These are phyloP conservation scores for Byssoonygena ceratinophila DNA, from an alignment of 2,329 filamentous ascomycete genomes.

Conservation along the genomic window DNA sequence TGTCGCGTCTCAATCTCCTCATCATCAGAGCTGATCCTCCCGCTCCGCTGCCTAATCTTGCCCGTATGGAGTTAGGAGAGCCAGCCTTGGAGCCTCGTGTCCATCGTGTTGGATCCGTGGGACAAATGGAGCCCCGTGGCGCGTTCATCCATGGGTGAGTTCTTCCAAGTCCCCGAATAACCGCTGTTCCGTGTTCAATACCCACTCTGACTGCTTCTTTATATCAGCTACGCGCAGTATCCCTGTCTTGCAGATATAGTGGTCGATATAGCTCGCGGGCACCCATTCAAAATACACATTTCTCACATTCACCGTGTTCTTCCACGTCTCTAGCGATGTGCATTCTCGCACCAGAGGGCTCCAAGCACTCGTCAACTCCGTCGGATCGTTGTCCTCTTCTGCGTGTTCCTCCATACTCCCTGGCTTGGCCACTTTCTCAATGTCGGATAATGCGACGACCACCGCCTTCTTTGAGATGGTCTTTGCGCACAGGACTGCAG, in stretches of 20 bases:
- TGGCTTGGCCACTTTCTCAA: slow-evolving; percentile 50
- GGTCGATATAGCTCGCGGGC: slow-evolving; percentile 38
- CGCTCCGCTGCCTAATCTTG: too few relatives aligned
- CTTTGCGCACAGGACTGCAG: slow-evolving; percentile 47
- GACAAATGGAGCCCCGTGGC: neutral
- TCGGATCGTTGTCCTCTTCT: slow-evolving; percentile 43
- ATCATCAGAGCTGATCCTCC: too few relatives aligned
- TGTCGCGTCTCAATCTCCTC: too few relatives aligned
- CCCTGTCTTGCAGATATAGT: slow-evolving; percentile 44
- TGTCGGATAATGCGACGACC: slow-evolving; percentile 45
- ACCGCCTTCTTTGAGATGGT: slow-evolving; percentile 42
- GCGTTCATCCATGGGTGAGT: slow-evolving; percentile 11
- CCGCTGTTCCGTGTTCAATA: slow-evolving; percentile 10
- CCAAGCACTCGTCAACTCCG: slow-evolving; percentile 37
- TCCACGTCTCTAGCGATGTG: slow-evolving; percentile 5
- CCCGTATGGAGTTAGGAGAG: too few relatives aligned
- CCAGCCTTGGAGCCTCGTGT: too few relatives aligned
- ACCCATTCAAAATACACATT: slow-evolving; percentile 50
- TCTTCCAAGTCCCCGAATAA: slow-evolving; percentile 15
- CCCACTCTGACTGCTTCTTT: slow-evolving; percentile 13
- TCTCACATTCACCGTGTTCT: slow-evolving; percentile 22
- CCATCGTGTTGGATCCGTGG: neutral
- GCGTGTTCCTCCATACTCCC: slow-evolving; percentile 36
- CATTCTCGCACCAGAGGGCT: neutral
- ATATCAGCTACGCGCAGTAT: slow-evolving; percentile 20